Base-by-base conservation (phyloP, 345 rosid species). In the Linum tenue region DNA sequence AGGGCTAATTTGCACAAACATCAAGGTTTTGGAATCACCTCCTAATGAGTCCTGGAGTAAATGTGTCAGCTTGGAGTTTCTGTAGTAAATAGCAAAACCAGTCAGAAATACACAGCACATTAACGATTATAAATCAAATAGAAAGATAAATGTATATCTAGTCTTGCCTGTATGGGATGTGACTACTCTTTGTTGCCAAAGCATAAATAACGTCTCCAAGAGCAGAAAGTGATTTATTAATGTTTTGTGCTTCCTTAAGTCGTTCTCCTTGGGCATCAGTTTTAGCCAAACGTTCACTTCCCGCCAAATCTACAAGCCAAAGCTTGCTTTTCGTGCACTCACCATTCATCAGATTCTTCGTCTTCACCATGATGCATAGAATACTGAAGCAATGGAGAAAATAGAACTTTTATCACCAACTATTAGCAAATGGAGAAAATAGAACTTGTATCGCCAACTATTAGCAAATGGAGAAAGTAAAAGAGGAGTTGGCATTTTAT, bases 271-370 rank as follows among this genome's bases (percentile, higher is more conserved):
- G 97, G 11, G 70, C 95, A 48, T 88, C 97, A 59, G 97, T 90
- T 83, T 82, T 94, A 17, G 90, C 90, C 65, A 90, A 84, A 79
- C 99, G 88, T 76, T 94, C 99, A 75, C 99, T 90, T 62, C 97
- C 99, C 0, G 99, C 99, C 82, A 89, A 85, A 79, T 92, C 98
- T 57, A 89, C 92, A 60, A 92, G 97, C 97, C 99, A 94, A 58
- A 94, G 99, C 72, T 85, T 94, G 90, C 99, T 94, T 77, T 83
- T 88, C 66, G 96, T 90, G 78, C 95, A 84, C 40, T 90, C 96
- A 14, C 95, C 91, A 70, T 69, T 88, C 77, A 88, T 76, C 82
- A 88, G 57, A 76, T 88, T 94, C 82, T 83, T 86, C 38, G 96
- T 86, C 82, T 70, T 84, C 22, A 94, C 99, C 90, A 81, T 84